phyloP scores from a whole-genome alignment of 2,329 filamentous ascomycete species.

The Claviceps arundinis region DNA sequence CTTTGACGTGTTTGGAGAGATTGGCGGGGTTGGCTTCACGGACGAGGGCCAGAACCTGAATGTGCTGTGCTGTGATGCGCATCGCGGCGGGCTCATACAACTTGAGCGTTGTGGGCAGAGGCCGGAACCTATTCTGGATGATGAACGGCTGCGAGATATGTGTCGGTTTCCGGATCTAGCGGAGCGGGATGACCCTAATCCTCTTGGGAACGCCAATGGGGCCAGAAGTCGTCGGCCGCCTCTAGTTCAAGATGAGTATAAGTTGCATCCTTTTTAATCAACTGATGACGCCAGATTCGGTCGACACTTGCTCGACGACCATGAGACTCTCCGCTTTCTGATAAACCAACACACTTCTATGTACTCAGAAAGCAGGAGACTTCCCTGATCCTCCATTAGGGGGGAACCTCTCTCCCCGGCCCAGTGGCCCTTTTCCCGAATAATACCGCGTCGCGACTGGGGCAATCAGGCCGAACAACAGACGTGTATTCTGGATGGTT shows the following conservation, averaged over 20 bases:
- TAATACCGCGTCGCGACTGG: no score
- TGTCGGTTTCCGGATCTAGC: not conserved
- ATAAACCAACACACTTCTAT: no score
- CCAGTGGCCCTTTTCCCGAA: no score
- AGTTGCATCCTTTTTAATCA: slow-evolving; percentile 12
- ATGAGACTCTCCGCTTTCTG: no score
- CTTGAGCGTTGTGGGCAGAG: slow-evolving; percentile 34
- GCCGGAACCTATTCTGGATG: slow-evolving; percentile 14
- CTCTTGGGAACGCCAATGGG: slow-evolving; percentile 1
- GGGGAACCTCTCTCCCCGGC: no score
- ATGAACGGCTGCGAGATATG: slow-evolving; percentile 8
- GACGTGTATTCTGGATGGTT: no score
- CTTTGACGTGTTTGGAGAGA: slow-evolving; percentile 62
- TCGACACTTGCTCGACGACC: no score
- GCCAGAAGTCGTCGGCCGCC: slow-evolving; percentile 2
- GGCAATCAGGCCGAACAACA: no score
- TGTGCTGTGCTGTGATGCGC: slow-evolving; percentile 51
- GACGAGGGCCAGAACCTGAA: slow-evolving; percentile 56
- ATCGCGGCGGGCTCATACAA: slow-evolving; percentile 54
- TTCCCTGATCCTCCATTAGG: no score
- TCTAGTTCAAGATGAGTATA: slow-evolving; percentile 8
- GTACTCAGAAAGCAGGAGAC: no score
- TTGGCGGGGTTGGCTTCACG: slow-evolving; percentile 54
- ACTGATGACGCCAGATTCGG: not conserved
- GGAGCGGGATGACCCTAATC: slow-evolving; percentile 1